phyloP scores from a whole-genome alignment of 495 filamentous ascomycete species.

The Evernia prunastri region DNA sequence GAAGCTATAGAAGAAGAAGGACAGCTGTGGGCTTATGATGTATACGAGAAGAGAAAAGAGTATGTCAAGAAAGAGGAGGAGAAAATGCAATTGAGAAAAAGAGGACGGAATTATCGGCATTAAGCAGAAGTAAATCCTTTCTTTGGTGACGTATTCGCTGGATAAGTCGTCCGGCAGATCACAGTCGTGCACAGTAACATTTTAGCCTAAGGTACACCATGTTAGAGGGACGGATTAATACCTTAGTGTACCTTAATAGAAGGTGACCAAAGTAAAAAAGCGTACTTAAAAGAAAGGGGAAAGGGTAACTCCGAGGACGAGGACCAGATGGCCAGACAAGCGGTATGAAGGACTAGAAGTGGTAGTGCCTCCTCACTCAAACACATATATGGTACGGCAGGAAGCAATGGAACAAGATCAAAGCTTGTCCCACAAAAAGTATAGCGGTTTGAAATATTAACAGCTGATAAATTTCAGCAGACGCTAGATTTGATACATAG shows the following conservation, averaged over 20 bases:
- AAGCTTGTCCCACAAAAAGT: not conserved
- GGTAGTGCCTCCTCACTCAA: not conserved
- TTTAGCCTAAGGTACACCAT: too few species aligned
- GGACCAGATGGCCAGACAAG: too few species aligned
- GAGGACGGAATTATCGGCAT: not conserved
- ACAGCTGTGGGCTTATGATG: not conserved
- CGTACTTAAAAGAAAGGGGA: not conserved
- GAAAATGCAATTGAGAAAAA: not conserved
- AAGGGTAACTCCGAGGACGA: not conserved
- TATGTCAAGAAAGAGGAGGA: not conserved
- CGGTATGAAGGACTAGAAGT: not conserved
- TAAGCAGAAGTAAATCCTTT: not conserved
- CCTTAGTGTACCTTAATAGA: too few species aligned
- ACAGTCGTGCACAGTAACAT: not conserved
- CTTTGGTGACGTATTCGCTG: too few species aligned
- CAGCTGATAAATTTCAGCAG: not conserved
- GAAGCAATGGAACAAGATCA: not conserved
- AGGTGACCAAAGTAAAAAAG: too few species aligned
- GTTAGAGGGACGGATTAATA: too few species aligned
- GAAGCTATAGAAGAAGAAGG: not conserved
- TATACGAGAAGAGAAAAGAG: not conserved
- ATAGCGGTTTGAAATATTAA: not conserved
- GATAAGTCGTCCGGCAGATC: not conserved
- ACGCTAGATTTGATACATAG: not conserved
- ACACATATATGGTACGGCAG: not conserved